A percentile compares a stretch with the other conserved stretches of the same genome.
Conservation (phyloP, 192 early-diverging fungal species). For the Mortierella alpina region DNA sequence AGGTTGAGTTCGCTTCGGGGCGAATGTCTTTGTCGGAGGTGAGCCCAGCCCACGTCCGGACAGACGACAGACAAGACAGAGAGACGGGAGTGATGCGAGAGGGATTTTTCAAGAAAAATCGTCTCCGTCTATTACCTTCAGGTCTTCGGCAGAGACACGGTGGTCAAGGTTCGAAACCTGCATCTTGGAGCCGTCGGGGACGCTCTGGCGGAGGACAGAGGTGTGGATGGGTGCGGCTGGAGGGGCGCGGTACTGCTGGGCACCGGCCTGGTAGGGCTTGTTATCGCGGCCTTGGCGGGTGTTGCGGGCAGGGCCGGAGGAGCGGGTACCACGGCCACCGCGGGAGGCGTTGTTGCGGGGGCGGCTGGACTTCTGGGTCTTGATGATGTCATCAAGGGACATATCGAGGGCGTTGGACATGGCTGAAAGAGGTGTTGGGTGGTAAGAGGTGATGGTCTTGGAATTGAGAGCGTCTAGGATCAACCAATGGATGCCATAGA, state of each 20-base stretch:
- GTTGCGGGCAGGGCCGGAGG: conserved; percentile 52
- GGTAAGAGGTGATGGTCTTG: background rate
- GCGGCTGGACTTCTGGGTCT: conserved; percentile 40
- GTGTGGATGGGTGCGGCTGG: conserved; percentile 35
- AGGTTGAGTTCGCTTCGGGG: too few relatives aligned
- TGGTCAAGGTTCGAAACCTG: conserved; percentile 67
- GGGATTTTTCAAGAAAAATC: conserved; percentile 1
- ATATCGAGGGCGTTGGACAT: conserved; percentile 58
- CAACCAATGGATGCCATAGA: too few relatives aligned
- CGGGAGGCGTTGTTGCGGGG: conserved; percentile 16
- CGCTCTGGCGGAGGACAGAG: conserved; percentile 40
- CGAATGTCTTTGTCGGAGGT: too few relatives aligned
- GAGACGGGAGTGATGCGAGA: conserved; percentile 2
- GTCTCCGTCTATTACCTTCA: conserved; percentile 58
- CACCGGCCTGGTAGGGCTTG: conserved; percentile 39
- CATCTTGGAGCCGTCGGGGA: conserved; percentile 62
- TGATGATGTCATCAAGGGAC: conserved; percentile 62
- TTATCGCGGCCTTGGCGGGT: conserved; percentile 41
- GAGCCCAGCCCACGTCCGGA: background rate
- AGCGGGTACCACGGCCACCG: conserved; percentile 31
- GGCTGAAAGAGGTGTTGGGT: background rate
- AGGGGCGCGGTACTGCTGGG: conserved; percentile 35
- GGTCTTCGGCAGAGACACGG: conserved; percentile 63
- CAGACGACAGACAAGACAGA: background rate
- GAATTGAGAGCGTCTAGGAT: background rate